Percentiles rank a stretch among this genome's conserved stretches.
phyloP scores from a whole-genome alignment of 2,329 filamentous ascomycete genomes.

The Fusarium penzigii region DNA sequence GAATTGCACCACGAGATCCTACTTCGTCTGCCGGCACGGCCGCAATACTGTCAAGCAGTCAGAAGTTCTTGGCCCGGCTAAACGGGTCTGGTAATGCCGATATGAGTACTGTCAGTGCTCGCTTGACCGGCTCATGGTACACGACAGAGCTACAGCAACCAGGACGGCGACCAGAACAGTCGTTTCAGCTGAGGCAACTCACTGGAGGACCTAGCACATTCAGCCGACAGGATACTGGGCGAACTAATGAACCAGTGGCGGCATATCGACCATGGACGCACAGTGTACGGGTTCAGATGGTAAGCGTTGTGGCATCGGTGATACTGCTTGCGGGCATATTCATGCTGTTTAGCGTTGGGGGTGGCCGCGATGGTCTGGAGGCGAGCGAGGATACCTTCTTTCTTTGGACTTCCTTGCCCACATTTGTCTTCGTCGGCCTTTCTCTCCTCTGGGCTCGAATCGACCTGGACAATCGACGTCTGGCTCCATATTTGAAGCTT shows the following conservation, averaged over 20 bases:
- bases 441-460: constrained; percentile 26
- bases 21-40: constrained; percentile 30
- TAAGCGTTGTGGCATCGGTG: constrained; percentile 15
- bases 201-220: constrained; percentile 20
- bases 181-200: constrained; percentile 28
- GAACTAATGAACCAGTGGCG: constrained; percentile 13
- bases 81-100: constrained; percentile 24
- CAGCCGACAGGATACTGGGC: constrained; percentile 7
- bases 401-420: constrained; percentile 30
- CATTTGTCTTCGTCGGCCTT: constrained; percentile 21
- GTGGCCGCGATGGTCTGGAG: constrained; percentile 19
- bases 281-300: constrained; percentile 10
- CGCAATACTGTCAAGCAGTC: constrained; percentile 26
- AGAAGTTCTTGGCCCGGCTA: constrained; percentile 24
- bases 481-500: constrained; percentile 29
- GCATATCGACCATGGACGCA: constrained; percentile 30
- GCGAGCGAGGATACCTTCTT: constrained; percentile 20
- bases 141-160: constrained; percentile 27
- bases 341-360: constrained; percentile 21
- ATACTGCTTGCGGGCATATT: constrained; percentile 23
- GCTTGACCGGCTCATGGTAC: constrained; percentile 31
- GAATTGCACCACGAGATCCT: constrained; percentile 31
- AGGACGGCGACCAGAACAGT: constrained; percentile 21
- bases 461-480: constrained; percentile 28
- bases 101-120: constrained; percentile 23